Evolutionary conservation across 192 early-diverging fungal genomes (phyloP).

Genomic region (Coemansia guatemalensis): DNA sequence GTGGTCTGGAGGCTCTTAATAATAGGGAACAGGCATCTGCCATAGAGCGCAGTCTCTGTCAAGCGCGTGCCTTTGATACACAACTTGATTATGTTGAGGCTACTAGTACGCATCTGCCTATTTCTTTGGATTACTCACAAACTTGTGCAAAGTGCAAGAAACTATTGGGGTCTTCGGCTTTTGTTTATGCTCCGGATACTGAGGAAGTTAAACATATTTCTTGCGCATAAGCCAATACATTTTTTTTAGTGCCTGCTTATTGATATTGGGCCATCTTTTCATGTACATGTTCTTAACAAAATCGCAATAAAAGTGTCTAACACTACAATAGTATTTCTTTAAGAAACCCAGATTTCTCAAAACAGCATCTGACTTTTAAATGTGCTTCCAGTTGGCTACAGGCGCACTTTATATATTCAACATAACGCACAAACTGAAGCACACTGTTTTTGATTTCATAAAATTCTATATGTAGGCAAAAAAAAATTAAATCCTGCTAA

Average conservation of each 20-base stretch:
- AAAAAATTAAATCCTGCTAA: not conserved
- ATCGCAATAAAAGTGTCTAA: too few species aligned
- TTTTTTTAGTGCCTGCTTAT: not conserved
- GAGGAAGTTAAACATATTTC: constrained; percentile 36
- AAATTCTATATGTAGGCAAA: not conserved
- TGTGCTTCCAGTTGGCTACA: too few species aligned
- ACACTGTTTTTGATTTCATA: too few species aligned
- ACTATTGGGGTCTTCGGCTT: constrained; percentile 48
- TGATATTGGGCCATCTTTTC: too few species aligned
- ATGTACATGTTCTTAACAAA: not conserved
- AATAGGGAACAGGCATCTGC: constrained; percentile 5
- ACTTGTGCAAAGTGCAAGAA: constrained; percentile 46
- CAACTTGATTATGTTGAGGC: constrained; percentile 4
- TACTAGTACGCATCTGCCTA: not conserved
- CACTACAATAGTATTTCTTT: too few species aligned
- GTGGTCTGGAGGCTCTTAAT: constrained; percentile 9
- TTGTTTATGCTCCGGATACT: constrained; percentile 26
- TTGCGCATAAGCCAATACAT: constrained; percentile 12
- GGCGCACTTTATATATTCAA: too few species aligned
- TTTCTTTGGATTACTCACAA: constrained; percentile 41
- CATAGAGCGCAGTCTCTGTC: constrained; percentile 15
- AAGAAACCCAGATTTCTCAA: too few species aligned
- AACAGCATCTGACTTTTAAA: too few species aligned
- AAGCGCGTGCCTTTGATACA: constrained; percentile 6
- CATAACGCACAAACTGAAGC: too few species aligned